Evolutionary conservation across 345 rosid genomes (phyloP).

Genomic region (Chamaenerion angustifolium): DNA sequence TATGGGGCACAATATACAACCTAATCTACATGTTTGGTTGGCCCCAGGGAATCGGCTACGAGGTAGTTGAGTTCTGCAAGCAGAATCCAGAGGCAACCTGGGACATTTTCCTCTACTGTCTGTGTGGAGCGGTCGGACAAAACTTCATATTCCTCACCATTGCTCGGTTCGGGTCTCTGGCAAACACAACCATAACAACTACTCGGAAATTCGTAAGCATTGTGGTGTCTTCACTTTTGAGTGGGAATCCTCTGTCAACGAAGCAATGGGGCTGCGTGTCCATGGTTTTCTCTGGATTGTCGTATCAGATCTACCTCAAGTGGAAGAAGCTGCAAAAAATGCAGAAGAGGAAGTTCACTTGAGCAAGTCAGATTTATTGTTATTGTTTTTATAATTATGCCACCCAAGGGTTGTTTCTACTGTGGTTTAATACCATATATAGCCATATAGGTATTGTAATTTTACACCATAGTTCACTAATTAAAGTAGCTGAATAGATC

Average conservation of each 20-base stretch:
- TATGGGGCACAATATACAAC: slow-evolving; percentile 93
- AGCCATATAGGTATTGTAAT: too few relatives aligned
- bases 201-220: slow-evolving; percentile 90
- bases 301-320: slow-evolving; percentile 84
- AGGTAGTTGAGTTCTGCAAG: slow-evolving; percentile 65
- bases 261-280: slow-evolving; percentile 87
- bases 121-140: slow-evolving; percentile 92
- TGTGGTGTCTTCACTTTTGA: slow-evolving; percentile 68
- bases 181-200: slow-evolving; percentile 90
- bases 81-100: slow-evolving; percentile 82
- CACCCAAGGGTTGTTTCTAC: too few relatives aligned
- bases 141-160: slow-evolving; percentile 93
- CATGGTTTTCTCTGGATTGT: slow-evolving; percentile 90
- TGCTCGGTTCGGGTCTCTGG: slow-evolving; percentile 81
- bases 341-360: slow-evolving; percentile 56
- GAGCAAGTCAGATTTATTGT: slow-evolving; percentile 4
- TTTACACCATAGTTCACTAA: neutral
- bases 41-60: slow-evolving; percentile 59
- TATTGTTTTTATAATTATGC: too few relatives aligned
- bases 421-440: too few relatives aligned
- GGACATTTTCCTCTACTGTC: slow-evolving; percentile 77
- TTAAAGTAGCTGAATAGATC: neutral
- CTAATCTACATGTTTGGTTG: slow-evolving; percentile 80
- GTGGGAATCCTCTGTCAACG: slow-evolving; percentile 74
- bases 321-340: slow-evolving; percentile 66